Percentiles rank a stretch among this genome's conserved stretches.
These are phyloP conservation scores for Quambalaria eucalypti DNA, from an alignment of 1,284 basidiomycete species.

Conservation along the genomic window DNA sequence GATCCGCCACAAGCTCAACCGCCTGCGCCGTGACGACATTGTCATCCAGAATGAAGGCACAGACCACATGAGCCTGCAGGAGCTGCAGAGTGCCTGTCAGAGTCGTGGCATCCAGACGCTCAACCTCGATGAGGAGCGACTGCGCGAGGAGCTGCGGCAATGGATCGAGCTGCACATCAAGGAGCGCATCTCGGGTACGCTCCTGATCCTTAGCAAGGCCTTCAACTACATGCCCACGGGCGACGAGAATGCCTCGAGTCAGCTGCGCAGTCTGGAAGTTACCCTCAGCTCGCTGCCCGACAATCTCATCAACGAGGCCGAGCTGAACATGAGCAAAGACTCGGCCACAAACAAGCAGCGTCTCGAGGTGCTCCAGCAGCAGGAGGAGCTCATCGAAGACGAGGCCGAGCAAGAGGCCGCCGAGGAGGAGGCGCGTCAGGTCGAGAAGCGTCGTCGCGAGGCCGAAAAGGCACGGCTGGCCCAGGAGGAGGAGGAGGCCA, in stretches of 20 bases:
- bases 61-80: conserved; percentile 76
- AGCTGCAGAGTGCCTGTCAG: conserved; percentile 86
- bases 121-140: conserved; percentile 54
- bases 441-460: conserved; percentile 63
- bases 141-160: conserved; percentile 78
- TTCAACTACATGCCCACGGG: conserved; percentile 63
- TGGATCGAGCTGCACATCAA: conserved; percentile 92
- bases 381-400: conserved; percentile 98
- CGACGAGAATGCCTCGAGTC: conserved; percentile 46
- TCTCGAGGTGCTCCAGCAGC: conserved; percentile 91
- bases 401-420: conserved; percentile 93
- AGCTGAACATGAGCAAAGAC: conserved; percentile 86
- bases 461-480: conserved; percentile 36
- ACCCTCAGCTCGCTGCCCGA: conserved; percentile 90
- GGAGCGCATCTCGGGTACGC: conserved; percentile 75
- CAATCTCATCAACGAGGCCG: conserved; percentile 89
- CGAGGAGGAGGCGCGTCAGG: conserved; percentile 80
- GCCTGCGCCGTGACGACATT: conserved; percentile 81
- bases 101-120: conserved; percentile 83
- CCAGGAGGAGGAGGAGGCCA: conserved; percentile 33
- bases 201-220: conserved; percentile 82
- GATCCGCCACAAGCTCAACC: conserved; percentile 73
- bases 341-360: conserved; percentile 95
- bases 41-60: conserved; percentile 81
- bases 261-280: conserved; percentile 70